Conservation (phyloP, 768 basidiomycete genomes). For the Boletus bicolor region DNA sequence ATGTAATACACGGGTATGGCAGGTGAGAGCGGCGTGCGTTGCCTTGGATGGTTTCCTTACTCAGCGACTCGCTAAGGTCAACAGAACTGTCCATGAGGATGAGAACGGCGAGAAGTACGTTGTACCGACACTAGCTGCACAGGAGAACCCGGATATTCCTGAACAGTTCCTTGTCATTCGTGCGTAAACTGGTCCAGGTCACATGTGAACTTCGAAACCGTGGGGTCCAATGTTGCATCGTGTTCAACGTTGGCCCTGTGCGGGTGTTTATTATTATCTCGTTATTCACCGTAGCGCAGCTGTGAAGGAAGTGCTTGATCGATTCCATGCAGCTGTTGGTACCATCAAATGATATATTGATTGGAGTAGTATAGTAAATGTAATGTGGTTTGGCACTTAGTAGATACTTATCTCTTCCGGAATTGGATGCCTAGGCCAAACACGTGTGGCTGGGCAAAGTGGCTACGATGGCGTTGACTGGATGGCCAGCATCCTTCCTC, state of each 20-base stretch:
- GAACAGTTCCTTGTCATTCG: slow-evolving; percentile 71
- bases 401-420: background rate
- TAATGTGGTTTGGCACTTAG: background rate
- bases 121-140: slow-evolving; percentile 43
- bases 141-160: slow-evolving; percentile 65
- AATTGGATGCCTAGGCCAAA: slow-evolving; percentile 21
- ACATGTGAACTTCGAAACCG: background rate
- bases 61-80: slow-evolving; percentile 39
- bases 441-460: slow-evolving; percentile 30
- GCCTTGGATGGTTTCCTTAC: background rate
- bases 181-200: slow-evolving; percentile 10
- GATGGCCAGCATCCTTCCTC: background rate
- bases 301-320: background rate
- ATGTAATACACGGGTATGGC: slow-evolving; percentile 66
- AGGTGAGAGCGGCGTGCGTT: slow-evolving; percentile 41
- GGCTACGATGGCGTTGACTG: slow-evolving; percentile 6
- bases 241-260: background rate
- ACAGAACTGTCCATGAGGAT: slow-evolving; percentile 35
- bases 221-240: background rate
- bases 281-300: background rate
- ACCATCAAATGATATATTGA: background rate
- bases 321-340: background rate
- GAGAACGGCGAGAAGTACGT: slow-evolving; percentile 39
- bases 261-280: background rate
- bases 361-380: background rate